Conservation (phyloP, 2,329 filamentous ascomycete species). For the Sphaerostilbella broomeana region DNA sequence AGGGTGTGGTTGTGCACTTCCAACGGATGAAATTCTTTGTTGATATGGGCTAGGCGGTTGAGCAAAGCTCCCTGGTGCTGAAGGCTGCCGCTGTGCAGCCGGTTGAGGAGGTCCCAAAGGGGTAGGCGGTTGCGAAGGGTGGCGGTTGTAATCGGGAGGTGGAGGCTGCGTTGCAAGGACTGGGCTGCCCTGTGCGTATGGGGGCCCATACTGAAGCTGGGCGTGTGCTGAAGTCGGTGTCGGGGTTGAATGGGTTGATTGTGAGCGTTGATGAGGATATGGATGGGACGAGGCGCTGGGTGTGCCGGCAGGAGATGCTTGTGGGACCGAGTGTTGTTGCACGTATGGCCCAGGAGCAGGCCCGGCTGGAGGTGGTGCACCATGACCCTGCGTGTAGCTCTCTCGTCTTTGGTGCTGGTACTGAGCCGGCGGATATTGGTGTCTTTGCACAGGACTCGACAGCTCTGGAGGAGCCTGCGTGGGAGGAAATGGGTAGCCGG, state of each 20-base stretch:
- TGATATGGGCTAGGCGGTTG: constrained; percentile 56
- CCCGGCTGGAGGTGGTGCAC: constrained; percentile 16
- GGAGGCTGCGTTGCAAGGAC: constrained; percentile 38
- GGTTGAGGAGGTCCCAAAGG: constrained; percentile 48
- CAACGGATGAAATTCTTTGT: constrained; percentile 35
- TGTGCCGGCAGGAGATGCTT: constrained; percentile 44
- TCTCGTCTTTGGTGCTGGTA: constrained; percentile 40
- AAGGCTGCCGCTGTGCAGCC: constrained; percentile 37
- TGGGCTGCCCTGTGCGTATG: constrained; percentile 49
- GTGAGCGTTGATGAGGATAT: constrained; percentile 44
- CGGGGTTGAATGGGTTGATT: constrained; percentile 51
- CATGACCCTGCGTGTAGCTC: constrained; percentile 39
- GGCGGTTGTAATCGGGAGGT: constrained; percentile 38
- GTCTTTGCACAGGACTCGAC: constrained; percentile 45
- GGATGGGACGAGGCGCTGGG: constrained; percentile 32
- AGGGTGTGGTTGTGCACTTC: constrained; percentile 24
- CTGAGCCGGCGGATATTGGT: constrained; percentile 42
- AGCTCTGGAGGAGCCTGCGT: constrained; percentile 36
- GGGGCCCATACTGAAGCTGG: constrained; percentile 47
- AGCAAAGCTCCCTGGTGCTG: constrained; percentile 33
- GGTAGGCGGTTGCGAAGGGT: constrained; percentile 48
- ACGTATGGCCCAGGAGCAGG: constrained; percentile 35
- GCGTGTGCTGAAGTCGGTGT: constrained; percentile 58
- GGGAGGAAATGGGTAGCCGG: constrained; percentile 47
- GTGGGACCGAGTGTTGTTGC: constrained; percentile 32